Evolutionary conservation across 352 stramenopile species (phyloP).

Genomic region (Plasmopara halstedii): DNA sequence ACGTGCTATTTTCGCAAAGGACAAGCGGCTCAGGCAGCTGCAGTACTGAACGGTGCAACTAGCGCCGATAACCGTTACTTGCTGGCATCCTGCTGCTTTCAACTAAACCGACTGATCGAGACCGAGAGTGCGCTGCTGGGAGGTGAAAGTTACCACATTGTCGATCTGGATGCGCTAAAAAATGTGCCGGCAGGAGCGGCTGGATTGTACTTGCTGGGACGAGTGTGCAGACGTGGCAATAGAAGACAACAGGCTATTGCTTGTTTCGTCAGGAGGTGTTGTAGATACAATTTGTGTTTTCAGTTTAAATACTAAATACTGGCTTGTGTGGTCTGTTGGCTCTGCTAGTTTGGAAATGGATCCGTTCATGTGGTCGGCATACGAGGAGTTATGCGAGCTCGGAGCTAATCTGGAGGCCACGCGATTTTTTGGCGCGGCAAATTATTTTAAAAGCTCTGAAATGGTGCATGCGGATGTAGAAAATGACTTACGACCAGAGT

Average conservation of each 20-base stretch:
- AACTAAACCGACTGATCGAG: constrained; percentile 62
- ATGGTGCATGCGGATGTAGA: constrained; percentile 1
- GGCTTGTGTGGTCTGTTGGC: constrained; percentile 3
- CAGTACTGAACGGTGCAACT: constrained; percentile 40
- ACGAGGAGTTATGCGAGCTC: constrained; percentile 90
- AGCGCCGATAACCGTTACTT: constrained; percentile 54
- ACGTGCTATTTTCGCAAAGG: constrained; percentile 64
- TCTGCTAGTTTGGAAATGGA: constrained; percentile 82
- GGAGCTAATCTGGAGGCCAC: constrained; percentile 64
- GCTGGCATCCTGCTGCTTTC: constrained; percentile 64
- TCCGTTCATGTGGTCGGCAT: constrained; percentile 88
- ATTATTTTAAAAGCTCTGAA: constrained; percentile 31
- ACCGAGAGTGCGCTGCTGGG: constrained; percentile 89
- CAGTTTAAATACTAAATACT: neutral
- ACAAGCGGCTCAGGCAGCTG: constrained; percentile 37
- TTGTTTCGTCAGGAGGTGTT: constrained; percentile 85
- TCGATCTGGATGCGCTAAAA: constrained; percentile 16
- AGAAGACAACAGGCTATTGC: constrained; percentile 84
- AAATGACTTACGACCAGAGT: constrained; percentile 4
- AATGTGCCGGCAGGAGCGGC: constrained; percentile 77
- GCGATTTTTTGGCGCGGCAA: constrained; percentile 52
- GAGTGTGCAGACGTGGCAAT: constrained; percentile 86
- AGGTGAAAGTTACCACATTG: constrained; percentile 20
- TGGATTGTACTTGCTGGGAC: constrained; percentile 88
- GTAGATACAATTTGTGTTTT: neutral